Evolutionary conservation across 2,329 filamentous ascomycete species (phyloP).

Genomic region (Aspergillus tamarii): DNA sequence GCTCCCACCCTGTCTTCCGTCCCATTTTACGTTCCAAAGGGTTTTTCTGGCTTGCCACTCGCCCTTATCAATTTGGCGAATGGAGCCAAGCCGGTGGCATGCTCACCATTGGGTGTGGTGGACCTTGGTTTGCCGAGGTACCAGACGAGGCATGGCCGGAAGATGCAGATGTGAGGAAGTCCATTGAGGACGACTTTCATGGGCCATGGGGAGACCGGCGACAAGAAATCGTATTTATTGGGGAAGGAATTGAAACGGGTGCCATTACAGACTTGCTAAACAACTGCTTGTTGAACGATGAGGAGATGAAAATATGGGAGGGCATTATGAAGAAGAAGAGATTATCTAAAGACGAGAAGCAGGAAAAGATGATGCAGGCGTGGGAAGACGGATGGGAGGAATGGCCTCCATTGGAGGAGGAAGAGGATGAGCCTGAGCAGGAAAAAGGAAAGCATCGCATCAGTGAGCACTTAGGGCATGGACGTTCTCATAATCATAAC

Average conservation of each 20-base stretch:
- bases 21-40: conserved; percentile 49
- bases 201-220: conserved; percentile 67
- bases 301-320: conserved; percentile 61
- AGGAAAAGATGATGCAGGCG: conserved; percentile 51
- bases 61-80: conserved; percentile 47
- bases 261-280: conserved; percentile 60
- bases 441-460: conserved; percentile 30
- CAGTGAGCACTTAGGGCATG: conserved; percentile 33
- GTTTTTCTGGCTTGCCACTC: conserved; percentile 50
- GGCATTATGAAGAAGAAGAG: conserved; percentile 51
- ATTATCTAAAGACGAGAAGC: conserved; percentile 44
- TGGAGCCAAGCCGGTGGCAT: conserved; percentile 52
- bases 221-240: conserved; percentile 75
- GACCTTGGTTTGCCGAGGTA: conserved; percentile 63
- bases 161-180: conserved; percentile 51
- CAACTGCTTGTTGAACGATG: conserved; percentile 63
- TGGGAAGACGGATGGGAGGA: conserved; percentile 65
- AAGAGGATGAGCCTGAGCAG: conserved; percentile 28
- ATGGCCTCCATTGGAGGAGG: conserved; percentile 49
- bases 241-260: conserved; percentile 61
- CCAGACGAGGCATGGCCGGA: conserved; percentile 56
- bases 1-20: conserved; percentile 39
- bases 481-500: conserved; percentile 22
- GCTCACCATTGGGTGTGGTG: conserved; percentile 46
- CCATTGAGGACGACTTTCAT: conserved; percentile 55